These are phyloP conservation scores for Leishmania arabica DNA, from an alignment of 208 protist genomes.

Conservation along the genomic window DNA sequence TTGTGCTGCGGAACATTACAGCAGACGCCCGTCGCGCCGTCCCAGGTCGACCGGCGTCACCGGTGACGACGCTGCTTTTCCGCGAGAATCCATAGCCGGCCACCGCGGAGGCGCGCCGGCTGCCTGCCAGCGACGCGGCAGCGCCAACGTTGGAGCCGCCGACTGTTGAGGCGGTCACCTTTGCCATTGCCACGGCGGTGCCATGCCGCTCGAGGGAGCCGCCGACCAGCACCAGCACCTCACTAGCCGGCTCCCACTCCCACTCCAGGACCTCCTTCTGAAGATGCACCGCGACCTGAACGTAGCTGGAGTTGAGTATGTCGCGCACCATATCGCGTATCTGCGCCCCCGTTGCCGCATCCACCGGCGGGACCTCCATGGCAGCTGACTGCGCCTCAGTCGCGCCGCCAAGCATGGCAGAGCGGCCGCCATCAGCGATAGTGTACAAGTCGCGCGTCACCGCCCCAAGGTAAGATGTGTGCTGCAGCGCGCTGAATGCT, in stretches of 20 bases:
- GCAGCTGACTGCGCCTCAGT: constrained; percentile 5
- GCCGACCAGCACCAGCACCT: constrained; percentile 64
- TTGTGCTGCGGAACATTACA: not conserved
- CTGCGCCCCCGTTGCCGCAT: not conserved
- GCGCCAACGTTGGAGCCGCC: not conserved
- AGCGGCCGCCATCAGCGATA: not conserved
- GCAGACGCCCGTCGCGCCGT: not conserved
- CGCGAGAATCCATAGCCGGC: not conserved
- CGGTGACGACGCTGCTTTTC: not conserved
- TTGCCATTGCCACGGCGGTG: constrained; percentile 18
- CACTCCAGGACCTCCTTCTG: constrained; percentile 68
- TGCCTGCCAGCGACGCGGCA: not conserved
- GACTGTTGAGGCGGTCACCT: not conserved
- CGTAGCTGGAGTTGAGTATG: constrained; percentile 9
- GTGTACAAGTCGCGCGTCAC: constrained; percentile 20
- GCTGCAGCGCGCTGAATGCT: constrained; percentile 30
- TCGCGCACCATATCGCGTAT: constrained; percentile 18
- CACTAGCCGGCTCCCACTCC: constrained; percentile 57
- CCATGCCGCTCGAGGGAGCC: constrained; percentile 38
- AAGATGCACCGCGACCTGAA: constrained; percentile 31
- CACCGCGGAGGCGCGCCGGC: not conserved
- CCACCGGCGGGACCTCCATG: not conserved
- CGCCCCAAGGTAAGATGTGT: constrained; percentile 44
- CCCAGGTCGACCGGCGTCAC: not conserved
- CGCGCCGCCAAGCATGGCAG: not conserved